phyloP scores from a whole-genome alignment of 805 yeast genomes.

The Candida easanensis region DNA sequence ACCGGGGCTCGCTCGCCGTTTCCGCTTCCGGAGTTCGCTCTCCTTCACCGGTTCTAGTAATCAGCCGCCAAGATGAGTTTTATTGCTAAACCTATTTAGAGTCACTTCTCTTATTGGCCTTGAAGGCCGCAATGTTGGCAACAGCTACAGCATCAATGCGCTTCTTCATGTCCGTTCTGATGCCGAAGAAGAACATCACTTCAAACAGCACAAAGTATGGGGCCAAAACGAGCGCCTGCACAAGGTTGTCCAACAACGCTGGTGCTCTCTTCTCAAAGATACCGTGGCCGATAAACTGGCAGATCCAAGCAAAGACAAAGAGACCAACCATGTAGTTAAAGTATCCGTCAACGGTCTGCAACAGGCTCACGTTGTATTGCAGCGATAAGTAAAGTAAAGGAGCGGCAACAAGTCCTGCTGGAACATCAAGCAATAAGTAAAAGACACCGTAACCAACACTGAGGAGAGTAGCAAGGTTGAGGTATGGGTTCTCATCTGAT shows the following conservation, averaged over 20 bases:
- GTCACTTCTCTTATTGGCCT: slow-evolving; percentile 1
- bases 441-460: slow-evolving; percentile 51
- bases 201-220: slow-evolving; percentile 89
- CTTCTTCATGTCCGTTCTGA: slow-evolving; percentile 42
- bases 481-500: slow-evolving; percentile 4
- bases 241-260: slow-evolving; percentile 76
- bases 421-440: slow-evolving; percentile 56
- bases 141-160: slow-evolving; percentile 34
- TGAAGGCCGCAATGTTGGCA: slow-evolving; percentile 27
- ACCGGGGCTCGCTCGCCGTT: too few species aligned
- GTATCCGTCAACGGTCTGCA: slow-evolving; percentile 19
- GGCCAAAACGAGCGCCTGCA: slow-evolving; percentile 86
- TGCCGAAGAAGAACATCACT: slow-evolving; percentile 65
- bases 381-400: slow-evolving; percentile 33
- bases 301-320: slow-evolving; percentile 66
- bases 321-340: slow-evolving; percentile 25
- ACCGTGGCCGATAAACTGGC: slow-evolving; percentile 88
- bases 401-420: slow-evolving; percentile 45
- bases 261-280: slow-evolving; percentile 80
- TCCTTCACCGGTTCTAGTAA: too few species aligned
- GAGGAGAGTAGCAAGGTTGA: slow-evolving; percentile 46
- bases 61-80: too few species aligned
- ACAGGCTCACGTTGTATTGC: slow-evolving; percentile 26
- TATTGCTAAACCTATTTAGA: too few species aligned
- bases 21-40: not conserved